phyloP scores from a whole-genome alignment of 306 rosid genomes.

The Sicyos baderoa region DNA sequence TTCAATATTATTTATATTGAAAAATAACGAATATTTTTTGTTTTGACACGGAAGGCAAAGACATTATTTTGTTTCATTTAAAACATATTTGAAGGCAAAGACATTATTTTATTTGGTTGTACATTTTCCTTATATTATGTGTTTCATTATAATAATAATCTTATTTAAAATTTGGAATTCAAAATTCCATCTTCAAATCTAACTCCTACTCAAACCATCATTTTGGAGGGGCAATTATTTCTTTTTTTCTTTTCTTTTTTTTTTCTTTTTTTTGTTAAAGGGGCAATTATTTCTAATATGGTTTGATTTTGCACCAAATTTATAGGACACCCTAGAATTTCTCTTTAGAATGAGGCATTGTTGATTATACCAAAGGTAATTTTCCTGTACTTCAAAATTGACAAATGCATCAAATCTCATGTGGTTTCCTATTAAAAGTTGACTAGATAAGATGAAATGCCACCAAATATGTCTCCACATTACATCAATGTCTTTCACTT shows the following conservation, averaged over 20 bases:
- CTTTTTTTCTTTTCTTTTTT: too few species aligned
- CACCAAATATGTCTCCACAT: not conserved
- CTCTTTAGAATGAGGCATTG: not conserved
- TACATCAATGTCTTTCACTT: not conserved
- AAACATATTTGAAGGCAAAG: too few species aligned
- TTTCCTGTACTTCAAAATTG: not conserved
- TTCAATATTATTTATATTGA: too few species aligned
- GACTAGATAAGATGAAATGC: not conserved
- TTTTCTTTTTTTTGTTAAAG: too few species aligned
- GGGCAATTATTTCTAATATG: not conserved
- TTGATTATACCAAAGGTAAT: not conserved
- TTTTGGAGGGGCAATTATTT: not conserved
- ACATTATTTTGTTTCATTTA: too few species aligned
- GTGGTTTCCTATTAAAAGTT: slow-evolving; percentile 4
- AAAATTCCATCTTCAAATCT: not conserved
- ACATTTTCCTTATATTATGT: too few species aligned
- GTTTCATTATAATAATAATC: too few species aligned
- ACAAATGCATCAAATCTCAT: slow-evolving; percentile 7
- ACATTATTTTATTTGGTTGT: too few species aligned
- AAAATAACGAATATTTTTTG: too few species aligned
- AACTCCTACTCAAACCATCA: not conserved
- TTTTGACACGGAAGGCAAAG: too few species aligned
- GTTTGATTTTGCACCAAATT: not conserved
- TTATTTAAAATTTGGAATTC: not conserved
- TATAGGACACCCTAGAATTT: not conserved